A percentile compares a stretch with the other conserved stretches of the same genome.
Conservation (phyloP, 2,329 filamentous ascomycete genomes). For the Alternaria burnsii region DNA sequence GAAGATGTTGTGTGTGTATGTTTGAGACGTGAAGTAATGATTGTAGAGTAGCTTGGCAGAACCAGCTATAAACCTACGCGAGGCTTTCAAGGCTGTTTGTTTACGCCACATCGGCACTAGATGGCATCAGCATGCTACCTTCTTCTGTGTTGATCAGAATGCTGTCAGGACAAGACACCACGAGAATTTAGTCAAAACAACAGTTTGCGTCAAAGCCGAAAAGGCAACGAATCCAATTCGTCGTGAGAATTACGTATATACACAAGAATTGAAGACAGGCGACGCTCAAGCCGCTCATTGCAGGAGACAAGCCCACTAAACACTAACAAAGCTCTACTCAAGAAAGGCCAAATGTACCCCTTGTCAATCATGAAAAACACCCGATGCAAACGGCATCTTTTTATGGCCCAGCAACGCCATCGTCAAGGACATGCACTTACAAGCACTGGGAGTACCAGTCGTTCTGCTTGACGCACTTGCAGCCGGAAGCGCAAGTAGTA, state of each 20-base stretch:
- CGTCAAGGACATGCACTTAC: constrained; percentile 16
- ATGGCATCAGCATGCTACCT: background rate
- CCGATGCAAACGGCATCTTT: constrained; percentile 1
- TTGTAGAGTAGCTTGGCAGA: background rate
- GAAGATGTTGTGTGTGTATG: background rate
- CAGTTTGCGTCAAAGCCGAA: constrained; percentile 6
- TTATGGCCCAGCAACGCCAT: background rate
- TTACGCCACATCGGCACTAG: background rate
- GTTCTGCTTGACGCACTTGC: constrained; percentile 53
- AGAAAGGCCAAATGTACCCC: background rate
- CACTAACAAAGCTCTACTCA: constrained; percentile 12
- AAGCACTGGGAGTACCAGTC: constrained; percentile 59
- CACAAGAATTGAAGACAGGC: constrained; percentile 24
- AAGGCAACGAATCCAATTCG: constrained; percentile 13
- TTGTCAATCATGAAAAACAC: background rate
- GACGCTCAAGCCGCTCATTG: constrained; percentile 11
- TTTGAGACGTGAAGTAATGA: background rate
- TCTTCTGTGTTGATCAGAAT: background rate
- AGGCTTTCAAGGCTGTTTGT: background rate
- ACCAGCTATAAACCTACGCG: background rate
- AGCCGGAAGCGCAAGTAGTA: constrained; percentile 52
- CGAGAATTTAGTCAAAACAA: background rate
- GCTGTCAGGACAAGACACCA: background rate
- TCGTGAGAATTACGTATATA: constrained; percentile 23
- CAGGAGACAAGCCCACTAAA: constrained; percentile 19